These are phyloP conservation scores for Asterionellopsis glacialis DNA, from an alignment of 108 stramenopile species.

Conservation along the genomic window DNA sequence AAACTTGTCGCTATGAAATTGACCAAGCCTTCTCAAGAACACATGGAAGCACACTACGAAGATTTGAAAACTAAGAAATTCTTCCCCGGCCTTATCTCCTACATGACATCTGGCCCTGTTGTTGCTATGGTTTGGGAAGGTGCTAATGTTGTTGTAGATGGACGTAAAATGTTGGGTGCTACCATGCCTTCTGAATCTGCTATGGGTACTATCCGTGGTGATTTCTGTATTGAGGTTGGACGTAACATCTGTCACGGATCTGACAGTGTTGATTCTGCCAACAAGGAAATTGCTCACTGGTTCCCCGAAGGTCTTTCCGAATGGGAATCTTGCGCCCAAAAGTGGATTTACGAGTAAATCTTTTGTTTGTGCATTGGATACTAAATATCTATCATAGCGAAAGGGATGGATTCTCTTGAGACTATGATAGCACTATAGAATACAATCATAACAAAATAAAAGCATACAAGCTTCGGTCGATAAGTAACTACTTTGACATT, in stretches of 20 bases:
- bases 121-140: constrained; percentile 93
- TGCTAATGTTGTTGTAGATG: constrained; percentile 64
- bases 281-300: constrained; percentile 95
- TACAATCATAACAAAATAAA: no score
- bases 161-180: constrained; percentile 97
- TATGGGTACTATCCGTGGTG: constrained; percentile 97
- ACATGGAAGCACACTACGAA: constrained; percentile 94
- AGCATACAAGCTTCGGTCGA: no score
- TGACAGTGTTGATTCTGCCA: constrained; percentile 93
- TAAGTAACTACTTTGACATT: no score
- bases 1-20: constrained; percentile 97
- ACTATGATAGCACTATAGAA: no score
- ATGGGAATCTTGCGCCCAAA: constrained; percentile 53
- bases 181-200: constrained; percentile 95
- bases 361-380: no score
- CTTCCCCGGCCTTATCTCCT: constrained; percentile 92
- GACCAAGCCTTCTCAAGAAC: constrained; percentile 70
- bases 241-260: constrained; percentile 84
- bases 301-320: constrained; percentile 86
- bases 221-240: constrained; percentile 95
- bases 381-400: no score
- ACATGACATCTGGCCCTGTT: constrained; percentile 97
- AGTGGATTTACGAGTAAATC: constrained; percentile 87
- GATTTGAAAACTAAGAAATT: constrained; percentile 93
- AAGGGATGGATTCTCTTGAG: no score